Evolutionary conservation across 768 basidiomycete genomes (phyloP).

Genomic region (Macrolepiota albuminosa): DNA sequence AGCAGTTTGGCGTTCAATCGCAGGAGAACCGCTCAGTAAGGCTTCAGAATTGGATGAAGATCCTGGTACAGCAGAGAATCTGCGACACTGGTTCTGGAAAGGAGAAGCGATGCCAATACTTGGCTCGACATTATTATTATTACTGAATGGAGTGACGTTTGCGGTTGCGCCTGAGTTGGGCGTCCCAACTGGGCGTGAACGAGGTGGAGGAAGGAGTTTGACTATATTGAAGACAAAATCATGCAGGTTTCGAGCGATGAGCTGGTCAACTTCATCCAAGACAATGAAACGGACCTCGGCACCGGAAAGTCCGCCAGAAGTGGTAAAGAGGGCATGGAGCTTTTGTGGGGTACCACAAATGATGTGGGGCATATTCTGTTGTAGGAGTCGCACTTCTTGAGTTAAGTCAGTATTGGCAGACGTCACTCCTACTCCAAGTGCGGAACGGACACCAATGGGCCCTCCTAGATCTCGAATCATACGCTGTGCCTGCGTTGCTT

Average conservation of each 20-base stretch:
- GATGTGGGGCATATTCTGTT: conserved; percentile 91
- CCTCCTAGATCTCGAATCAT: conserved; percentile 94
- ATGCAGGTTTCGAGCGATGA: conserved; percentile 95
- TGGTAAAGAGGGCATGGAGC: conserved; percentile 85
- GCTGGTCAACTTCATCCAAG: conserved; percentile 95
- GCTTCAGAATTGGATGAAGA: conserved; percentile 40
- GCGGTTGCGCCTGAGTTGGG: conserved; percentile 30
- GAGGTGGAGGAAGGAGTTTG: conserved; percentile 86
- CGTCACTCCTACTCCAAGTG: conserved; percentile 79
- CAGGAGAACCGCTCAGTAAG: conserved; percentile 25
- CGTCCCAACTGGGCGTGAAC: conserved; percentile 55
- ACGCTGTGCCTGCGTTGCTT: conserved; percentile 94
- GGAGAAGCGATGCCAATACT: conserved; percentile 30
- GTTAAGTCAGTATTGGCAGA: conserved; percentile 55
- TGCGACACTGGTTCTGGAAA: conserved; percentile 40
- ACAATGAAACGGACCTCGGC: conserved; percentile 90
- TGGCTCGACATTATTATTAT: conserved; percentile 44
- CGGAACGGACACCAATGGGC: conserved; percentile 87
- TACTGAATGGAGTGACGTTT: conserved; percentile 31
- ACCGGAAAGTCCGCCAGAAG: conserved; percentile 70
- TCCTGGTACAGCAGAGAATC: conserved; percentile 53
- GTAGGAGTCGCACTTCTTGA: conserved; percentile 78
- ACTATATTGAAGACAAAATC: conserved; percentile 94
- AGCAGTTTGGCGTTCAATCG: conserved; percentile 82
- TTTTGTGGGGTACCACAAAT: conserved; percentile 98